Conservation (phyloP, 441 rosid genomes). For the Croton setiger region DNA sequence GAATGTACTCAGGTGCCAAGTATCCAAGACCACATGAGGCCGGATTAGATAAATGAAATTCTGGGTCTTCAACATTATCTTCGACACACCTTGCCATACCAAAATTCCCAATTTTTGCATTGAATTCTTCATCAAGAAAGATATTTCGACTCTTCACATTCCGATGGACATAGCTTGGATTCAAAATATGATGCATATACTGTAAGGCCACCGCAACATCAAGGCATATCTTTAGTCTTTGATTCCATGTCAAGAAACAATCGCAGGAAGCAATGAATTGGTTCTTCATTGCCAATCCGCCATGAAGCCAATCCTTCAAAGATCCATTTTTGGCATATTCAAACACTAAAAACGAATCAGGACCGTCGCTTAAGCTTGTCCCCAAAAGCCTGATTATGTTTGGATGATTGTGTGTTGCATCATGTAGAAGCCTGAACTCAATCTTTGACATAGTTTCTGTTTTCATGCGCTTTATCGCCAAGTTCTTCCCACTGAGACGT, state of each 20-base stretch:
- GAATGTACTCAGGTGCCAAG: slow-evolving; percentile 55
- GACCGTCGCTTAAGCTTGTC: slow-evolving; percentile 45
- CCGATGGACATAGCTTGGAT: slow-evolving; percentile 70
- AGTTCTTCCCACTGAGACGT: slow-evolving; percentile 72
- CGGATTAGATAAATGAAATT: slow-evolving; percentile 30
- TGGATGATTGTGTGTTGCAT: slow-evolving; percentile 59
- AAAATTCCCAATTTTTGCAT: slow-evolving; percentile 73
- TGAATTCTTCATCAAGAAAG: slow-evolving; percentile 86
- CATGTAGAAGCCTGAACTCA: slow-evolving; percentile 47
- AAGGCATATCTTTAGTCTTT: slow-evolving; percentile 80
- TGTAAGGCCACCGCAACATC: slow-evolving; percentile 82
- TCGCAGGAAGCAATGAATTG: slow-evolving; percentile 90
- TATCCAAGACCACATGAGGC: slow-evolving; percentile 38
- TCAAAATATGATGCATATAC: slow-evolving; percentile 78
- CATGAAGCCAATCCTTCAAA: slow-evolving; percentile 87
- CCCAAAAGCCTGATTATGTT: slow-evolving; percentile 75
- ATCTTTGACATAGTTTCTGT: slow-evolving; percentile 40
- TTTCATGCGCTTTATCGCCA: slow-evolving; percentile 54
- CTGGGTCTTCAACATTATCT: slow-evolving; percentile 31
- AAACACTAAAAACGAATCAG: slow-evolving; percentile 55
- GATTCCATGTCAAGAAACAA: slow-evolving; percentile 88
- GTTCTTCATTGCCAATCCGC: slow-evolving; percentile 87
- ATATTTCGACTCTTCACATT: slow-evolving; percentile 72
- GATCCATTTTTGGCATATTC: slow-evolving; percentile 90
- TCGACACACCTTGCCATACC: slow-evolving; percentile 58